Conservation (phyloP, 106 monocot genomes). For the Allium sativum region DNA sequence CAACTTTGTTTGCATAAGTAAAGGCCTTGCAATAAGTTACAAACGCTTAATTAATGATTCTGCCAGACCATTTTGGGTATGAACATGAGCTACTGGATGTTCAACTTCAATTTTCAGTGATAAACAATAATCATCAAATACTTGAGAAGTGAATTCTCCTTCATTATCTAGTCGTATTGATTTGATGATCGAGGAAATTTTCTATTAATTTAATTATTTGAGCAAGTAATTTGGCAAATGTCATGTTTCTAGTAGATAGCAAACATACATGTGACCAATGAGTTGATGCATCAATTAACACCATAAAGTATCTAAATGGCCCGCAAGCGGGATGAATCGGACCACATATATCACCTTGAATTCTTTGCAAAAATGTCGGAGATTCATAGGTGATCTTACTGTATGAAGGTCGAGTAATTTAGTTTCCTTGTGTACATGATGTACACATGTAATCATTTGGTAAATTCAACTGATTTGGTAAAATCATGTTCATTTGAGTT, state of each 20-base stretch:
- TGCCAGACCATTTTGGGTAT: background rate
- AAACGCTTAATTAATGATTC: background rate
- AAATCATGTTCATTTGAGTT: no score
- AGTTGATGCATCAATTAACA: background rate
- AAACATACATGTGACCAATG: background rate
- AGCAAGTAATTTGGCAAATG: background rate
- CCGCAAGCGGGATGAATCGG: background rate
- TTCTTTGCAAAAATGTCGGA: no score
- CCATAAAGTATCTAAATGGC: background rate
- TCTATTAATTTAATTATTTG: background rate
- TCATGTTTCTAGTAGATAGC: background rate
- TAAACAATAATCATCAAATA: background rate
- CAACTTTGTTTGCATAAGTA: background rate
- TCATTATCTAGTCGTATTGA: background rate
- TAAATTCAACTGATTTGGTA: no score
- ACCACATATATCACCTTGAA: constrained; percentile 1
- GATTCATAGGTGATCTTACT: background rate
- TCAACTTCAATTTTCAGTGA: background rate
- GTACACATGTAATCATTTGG: no score
- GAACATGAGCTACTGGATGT: background rate
- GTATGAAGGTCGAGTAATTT: background rate
- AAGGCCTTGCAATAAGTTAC: background rate
- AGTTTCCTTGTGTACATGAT: background rate
- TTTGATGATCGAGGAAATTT: background rate
- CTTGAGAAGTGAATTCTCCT: background rate